Percentiles rank a stretch among this genome's conserved stretches.
Evolutionary conservation across 2,329 filamentous ascomycete species (phyloP).

Genomic region (Colletotrichum echinochloae): DNA sequence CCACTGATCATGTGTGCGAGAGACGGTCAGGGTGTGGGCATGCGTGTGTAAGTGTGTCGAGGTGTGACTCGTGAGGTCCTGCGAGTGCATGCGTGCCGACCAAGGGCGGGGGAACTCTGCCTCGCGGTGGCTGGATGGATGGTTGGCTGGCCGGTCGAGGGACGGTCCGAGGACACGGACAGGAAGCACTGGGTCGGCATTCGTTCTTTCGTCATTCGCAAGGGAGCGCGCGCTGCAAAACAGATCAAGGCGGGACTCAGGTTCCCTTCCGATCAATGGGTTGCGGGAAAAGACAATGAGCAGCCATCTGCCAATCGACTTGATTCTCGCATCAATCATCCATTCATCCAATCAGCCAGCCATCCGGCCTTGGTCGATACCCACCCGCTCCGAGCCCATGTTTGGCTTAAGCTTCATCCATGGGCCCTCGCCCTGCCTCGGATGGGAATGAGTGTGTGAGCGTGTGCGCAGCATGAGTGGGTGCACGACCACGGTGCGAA

Average conservation of each 20-base stretch:
- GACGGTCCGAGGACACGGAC: background rate
- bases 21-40: background rate
- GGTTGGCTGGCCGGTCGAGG: background rate
- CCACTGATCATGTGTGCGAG: background rate
- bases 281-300: background rate
- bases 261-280: background rate
- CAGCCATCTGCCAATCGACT: background rate
- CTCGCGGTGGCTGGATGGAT: background rate
- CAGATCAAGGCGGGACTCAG: too few species aligned
- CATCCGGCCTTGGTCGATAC: background rate
- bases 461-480: background rate
- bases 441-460: background rate
- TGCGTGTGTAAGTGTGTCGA: background rate
- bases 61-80: background rate
- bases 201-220: background rate
- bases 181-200: background rate
- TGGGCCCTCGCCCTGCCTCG: background rate
- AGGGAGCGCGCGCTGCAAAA: background rate
- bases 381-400: background rate
- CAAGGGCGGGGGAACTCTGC: background rate
- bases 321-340: background rate
- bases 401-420: background rate
- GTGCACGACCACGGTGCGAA: background rate
- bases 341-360: background rate
- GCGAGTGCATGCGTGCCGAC: background rate